Conservation (phyloP, 441 rosid genomes). For the Syzygium malaccense region DNA sequence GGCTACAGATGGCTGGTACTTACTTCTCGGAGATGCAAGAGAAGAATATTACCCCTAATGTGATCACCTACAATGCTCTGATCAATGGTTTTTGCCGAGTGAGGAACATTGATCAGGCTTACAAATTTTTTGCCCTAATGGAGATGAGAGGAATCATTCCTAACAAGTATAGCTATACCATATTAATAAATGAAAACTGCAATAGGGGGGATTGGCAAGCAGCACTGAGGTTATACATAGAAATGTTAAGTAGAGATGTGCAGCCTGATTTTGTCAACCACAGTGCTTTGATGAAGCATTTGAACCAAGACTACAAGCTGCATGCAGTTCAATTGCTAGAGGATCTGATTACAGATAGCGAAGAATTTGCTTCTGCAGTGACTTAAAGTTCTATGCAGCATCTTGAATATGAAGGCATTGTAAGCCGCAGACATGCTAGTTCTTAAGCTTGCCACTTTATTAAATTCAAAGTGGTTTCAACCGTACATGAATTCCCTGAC, state of each 20-base stretch:
- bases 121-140: constrained; percentile 45
- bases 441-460: neutral
- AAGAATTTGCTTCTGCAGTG: constrained; percentile 13
- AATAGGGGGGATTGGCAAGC: constrained; percentile 46
- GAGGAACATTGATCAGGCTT: constrained; percentile 42
- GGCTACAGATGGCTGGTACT: constrained; percentile 39
- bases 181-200: constrained; percentile 50
- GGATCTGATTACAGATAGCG: constrained; percentile 28
- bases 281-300: constrained; percentile 44
- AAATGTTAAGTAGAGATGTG: constrained; percentile 56
- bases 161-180: constrained; percentile 66
- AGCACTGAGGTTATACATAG: constrained; percentile 51
- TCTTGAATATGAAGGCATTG: neutral
- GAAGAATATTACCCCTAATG: constrained; percentile 48
- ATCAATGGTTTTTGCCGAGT: constrained; percentile 56
- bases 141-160: constrained; percentile 45
- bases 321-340: constrained; percentile 42
- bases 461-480: neutral
- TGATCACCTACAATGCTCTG: constrained; percentile 67
- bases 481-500: neutral
- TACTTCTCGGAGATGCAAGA: constrained; percentile 54
- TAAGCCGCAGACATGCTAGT: neutral
- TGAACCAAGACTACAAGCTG: constrained; percentile 36
- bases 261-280: constrained; percentile 53
- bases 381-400: constrained; percentile 6